These are phyloP conservation scores for Xanthoconium purpureum DNA, from an alignment of 768 basidiomycete genomes.

Conservation along the genomic window DNA sequence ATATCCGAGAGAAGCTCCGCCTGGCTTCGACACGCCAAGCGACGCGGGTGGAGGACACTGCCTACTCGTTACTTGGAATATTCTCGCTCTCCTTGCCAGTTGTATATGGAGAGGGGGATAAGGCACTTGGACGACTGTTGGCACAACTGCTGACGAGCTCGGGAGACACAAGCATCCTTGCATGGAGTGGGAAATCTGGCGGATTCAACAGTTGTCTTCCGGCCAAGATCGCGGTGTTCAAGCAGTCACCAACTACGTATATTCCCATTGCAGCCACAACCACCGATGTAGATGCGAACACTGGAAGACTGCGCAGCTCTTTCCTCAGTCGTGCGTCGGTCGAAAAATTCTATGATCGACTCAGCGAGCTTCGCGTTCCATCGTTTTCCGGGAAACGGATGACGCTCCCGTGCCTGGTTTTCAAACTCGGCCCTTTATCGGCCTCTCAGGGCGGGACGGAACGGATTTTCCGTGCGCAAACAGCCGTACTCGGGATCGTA, in stretches of 20 bases:
- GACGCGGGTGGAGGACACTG: not conserved
- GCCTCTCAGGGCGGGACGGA: not conserved
- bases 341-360: not conserved
- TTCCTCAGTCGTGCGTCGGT: not conserved
- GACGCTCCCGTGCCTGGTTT: not conserved
- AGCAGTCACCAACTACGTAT: not conserved
- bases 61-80: not conserved
- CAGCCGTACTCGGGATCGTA: not conserved
- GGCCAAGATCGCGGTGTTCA: not conserved
- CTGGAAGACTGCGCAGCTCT: not conserved
- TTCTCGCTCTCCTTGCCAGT: not conserved
- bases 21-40: not conserved
- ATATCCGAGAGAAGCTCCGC: not conserved
- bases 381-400: not conserved
- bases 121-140: not conserved
- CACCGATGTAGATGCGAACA: too few species aligned
- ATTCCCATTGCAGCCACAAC: not conserved
- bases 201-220: not conserved
- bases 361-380: not conserved
- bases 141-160: not conserved
- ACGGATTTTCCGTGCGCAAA: not conserved
- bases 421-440: not conserved
- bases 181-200: not conserved
- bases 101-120: not conserved
- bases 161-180: not conserved